Evolutionary conservation across 441 rosid species (phyloP).

Genomic region (Gossypium gossypioides): DNA sequence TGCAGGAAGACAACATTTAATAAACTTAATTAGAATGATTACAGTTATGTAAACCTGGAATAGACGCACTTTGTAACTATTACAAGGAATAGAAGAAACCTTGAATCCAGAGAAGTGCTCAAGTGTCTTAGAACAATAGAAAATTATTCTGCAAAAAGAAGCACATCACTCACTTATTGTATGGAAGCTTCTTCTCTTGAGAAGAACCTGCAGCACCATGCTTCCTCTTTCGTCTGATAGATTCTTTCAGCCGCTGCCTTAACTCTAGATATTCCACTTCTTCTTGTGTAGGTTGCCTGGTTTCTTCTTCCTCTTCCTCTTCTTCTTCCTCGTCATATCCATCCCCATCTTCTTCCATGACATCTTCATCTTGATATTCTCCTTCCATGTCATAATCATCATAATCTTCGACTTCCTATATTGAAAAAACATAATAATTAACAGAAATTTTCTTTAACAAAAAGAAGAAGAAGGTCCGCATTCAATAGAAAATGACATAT

Average conservation of each 20-base stretch:
- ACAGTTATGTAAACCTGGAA: not conserved
- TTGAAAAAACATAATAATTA: not conserved
- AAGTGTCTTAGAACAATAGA: not conserved
- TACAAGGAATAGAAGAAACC: not conserved
- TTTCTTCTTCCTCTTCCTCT: conserved; percentile 27
- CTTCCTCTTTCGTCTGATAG: conserved; percentile 40
- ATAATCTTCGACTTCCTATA: conserved; percentile 62
- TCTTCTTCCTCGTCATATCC: conserved; percentile 25
- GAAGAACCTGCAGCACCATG: conserved; percentile 36
- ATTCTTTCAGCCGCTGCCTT: conserved; percentile 56
- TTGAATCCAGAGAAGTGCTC: not conserved
- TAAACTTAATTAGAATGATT: not conserved
- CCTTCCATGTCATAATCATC: conserved; percentile 61
- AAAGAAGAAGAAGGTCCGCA: not conserved
- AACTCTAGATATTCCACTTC: conserved; percentile 56
- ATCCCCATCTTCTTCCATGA: conserved; percentile 21
- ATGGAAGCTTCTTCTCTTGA: conserved; percentile 37
- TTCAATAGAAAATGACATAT: not conserved
- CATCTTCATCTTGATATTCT: conserved; percentile 30
- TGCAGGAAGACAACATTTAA: conserved; percentile 26
- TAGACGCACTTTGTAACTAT: not conserved
- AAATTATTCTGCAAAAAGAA: not conserved
- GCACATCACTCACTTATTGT: conserved; percentile 43
- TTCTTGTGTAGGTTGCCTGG: conserved; percentile 51
- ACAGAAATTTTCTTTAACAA: not conserved